Evolutionary conservation across 2,329 filamentous ascomycete species (phyloP).

Genomic region (Cryoendolithus antarcticus): DNA sequence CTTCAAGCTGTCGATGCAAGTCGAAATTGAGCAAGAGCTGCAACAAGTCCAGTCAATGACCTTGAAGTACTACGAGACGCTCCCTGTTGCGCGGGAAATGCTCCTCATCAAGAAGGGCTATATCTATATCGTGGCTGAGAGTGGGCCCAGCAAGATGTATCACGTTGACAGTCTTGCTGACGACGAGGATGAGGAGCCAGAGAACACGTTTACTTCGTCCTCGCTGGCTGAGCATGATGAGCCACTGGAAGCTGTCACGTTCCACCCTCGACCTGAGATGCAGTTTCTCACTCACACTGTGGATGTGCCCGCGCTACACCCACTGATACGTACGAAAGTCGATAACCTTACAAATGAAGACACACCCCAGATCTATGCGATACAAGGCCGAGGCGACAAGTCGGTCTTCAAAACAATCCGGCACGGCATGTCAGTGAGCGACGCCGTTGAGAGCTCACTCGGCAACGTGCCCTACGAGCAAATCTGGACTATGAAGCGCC

Average conservation of each 20-base stretch:
- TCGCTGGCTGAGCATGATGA: conserved; percentile 65
- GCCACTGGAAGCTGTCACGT: conserved; percentile 68
- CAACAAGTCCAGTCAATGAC: conserved; percentile 70
- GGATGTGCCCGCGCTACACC: conserved; percentile 63
- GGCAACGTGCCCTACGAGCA: conserved; percentile 20
- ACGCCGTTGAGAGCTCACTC: conserved; percentile 31
- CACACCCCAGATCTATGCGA: conserved; percentile 88
- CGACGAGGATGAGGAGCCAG: conserved; percentile 69
- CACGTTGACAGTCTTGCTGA: conserved; percentile 96
- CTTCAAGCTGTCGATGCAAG: conserved; percentile 74
- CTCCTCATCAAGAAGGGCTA: conserved; percentile 94
- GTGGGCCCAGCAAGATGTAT: conserved; percentile 87
- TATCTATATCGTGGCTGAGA: conserved; percentile 82
- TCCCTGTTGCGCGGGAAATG: conserved; percentile 74
- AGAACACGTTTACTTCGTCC: conserved; percentile 37
- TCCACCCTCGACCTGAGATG: conserved; percentile 62
- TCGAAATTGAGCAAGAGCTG: conserved; percentile 71
- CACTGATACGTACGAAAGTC: conserved; percentile 80
- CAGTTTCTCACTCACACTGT: conserved; percentile 55
- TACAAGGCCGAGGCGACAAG: conserved; percentile 76
- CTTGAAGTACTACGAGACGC: conserved; percentile 97
- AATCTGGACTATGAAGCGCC: conserved; percentile 91
- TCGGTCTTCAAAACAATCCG: conserved; percentile 87
- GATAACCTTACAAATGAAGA: conserved; percentile 85
- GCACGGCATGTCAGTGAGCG: conserved; percentile 83